Evolutionary conservation across 495 filamentous ascomycete species (phyloP).

Genomic region (Podospora anserina): DNA sequence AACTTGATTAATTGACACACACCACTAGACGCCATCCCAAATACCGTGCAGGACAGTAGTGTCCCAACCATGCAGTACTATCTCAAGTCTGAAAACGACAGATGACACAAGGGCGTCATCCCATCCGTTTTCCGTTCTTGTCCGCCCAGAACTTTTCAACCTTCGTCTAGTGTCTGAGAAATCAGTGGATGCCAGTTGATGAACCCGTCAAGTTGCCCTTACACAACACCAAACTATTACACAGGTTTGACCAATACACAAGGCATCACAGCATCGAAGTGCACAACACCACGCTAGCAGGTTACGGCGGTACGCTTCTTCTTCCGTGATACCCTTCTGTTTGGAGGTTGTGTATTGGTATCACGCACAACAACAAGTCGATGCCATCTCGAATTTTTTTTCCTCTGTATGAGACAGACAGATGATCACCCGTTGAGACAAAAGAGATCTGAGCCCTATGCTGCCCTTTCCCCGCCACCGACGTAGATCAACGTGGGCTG

Average conservation of each 20-base stretch:
- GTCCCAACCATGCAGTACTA: neutral
- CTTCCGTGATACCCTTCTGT: neutral
- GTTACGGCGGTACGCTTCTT: neutral
- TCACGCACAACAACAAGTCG: neutral
- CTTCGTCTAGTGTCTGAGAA: neutral
- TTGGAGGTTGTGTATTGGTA: neutral
- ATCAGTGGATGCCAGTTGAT: neutral
- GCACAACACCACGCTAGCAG: neutral
- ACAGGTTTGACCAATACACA: neutral
- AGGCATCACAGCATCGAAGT: neutral
- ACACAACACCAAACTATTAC: neutral
- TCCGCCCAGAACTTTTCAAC: neutral
- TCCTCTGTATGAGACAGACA: neutral
- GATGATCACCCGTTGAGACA: neutral
- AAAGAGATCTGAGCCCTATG: neutral
- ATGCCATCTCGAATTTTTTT: neutral
- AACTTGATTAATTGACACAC: neutral
- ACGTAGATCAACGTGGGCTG: neutral
- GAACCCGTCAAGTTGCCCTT: neutral
- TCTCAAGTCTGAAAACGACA: neutral
- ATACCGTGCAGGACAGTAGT: neutral
- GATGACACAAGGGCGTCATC: neutral
- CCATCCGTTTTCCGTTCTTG: neutral
- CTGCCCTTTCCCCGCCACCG: neutral
- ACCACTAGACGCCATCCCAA: neutral